Evolutionary conservation across 768 basidiomycete genomes (phyloP).

Genomic region (Dacryopinax primogenitus): DNA sequence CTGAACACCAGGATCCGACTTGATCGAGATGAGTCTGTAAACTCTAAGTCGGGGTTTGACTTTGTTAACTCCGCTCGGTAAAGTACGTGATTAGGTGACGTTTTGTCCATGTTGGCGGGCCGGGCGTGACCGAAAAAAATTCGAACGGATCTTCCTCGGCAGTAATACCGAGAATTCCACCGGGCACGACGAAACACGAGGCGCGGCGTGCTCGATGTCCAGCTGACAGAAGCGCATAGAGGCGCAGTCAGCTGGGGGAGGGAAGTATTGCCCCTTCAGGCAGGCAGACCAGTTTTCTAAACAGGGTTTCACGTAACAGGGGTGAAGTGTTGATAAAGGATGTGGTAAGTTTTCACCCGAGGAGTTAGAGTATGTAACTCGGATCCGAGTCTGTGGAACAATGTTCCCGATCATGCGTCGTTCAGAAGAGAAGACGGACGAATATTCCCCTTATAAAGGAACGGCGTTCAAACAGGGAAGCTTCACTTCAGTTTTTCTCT

Average conservation of each 20-base stretch:
- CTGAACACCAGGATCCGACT: no score
- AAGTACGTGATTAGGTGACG: no score
- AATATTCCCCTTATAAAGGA: background rate
- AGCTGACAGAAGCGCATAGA: background rate
- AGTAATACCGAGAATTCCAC: no score
- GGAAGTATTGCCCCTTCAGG: background rate
- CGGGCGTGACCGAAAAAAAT: background rate
- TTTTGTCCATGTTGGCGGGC: background rate
- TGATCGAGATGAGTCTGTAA: no score
- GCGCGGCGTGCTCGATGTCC: background rate
- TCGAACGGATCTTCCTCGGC: no score
- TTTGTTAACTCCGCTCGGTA: no score
- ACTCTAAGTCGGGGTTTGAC: no score
- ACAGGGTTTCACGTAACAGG: background rate
- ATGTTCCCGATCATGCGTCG: background rate
- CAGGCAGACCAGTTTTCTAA: background rate
- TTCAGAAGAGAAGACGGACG: background rate
- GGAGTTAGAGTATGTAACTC: background rate
- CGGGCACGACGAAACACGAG: constrained; percentile 5
- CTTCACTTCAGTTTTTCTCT: background rate
- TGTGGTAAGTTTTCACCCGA: background rate
- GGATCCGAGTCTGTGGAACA: background rate
- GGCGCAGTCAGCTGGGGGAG: background rate
- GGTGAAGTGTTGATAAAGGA: background rate
- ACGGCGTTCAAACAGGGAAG: background rate